These are phyloP conservation scores for Naumovozyma baii DNA, from an alignment of 805 yeast species.

Conservation along the genomic window DNA sequence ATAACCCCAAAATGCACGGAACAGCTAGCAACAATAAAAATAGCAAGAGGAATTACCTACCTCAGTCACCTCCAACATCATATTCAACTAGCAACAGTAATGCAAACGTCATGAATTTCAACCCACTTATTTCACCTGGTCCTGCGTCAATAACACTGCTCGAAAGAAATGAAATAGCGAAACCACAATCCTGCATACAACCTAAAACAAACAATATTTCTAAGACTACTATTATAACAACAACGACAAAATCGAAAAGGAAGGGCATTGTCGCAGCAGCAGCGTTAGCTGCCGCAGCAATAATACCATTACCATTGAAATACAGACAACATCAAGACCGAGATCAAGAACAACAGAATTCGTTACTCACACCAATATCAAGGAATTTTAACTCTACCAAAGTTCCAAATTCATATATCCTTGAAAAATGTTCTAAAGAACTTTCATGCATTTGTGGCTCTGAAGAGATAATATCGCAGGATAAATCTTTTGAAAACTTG, in stretches of 20 bases:
- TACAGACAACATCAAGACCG: not conserved
- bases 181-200: too few species aligned
- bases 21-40: not conserved
- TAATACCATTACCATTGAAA: conserved; percentile 52
- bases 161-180: conserved; percentile 11
- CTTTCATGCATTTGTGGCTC: conserved; percentile 84
- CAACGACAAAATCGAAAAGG: conserved; percentile 1
- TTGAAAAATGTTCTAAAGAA: conserved; percentile 69
- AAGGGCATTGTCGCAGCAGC: conserved; percentile 56
- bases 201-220: not conserved
- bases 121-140: conserved; percentile 35
- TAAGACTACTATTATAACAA: not conserved
- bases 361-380: conserved; percentile 2
- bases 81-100: not conserved
- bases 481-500: conserved; percentile 30
- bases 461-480: too few species aligned
- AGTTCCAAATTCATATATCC: conserved; percentile 40
- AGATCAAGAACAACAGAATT: not conserved
- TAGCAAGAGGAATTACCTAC: too few species aligned
- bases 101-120: conserved; percentile 2
- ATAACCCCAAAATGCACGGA: not conserved
- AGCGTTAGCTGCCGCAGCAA: conserved; percentile 75
- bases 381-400: conserved; percentile 15
- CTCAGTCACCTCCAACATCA: too few species aligned
- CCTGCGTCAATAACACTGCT: conserved; percentile 37